A percentile compares a stretch with the other conserved stretches of the same genome.
These are phyloP conservation scores for Ustilago trichophora DNA, from an alignment of 1,284 basidiomycete genomes.

Conservation along the genomic window DNA sequence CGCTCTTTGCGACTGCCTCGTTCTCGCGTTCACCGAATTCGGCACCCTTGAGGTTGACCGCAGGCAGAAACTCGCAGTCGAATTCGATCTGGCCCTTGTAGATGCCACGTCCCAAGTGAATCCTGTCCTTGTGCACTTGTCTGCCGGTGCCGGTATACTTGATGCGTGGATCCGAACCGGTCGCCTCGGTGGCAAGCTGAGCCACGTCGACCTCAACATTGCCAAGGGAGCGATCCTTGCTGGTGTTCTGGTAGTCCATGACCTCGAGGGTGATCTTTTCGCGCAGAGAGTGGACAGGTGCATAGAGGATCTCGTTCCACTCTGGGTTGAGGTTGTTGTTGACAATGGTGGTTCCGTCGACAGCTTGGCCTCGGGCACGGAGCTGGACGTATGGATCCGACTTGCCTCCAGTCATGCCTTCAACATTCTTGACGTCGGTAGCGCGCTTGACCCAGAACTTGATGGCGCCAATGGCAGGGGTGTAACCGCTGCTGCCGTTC, in stretches of 20 bases:
- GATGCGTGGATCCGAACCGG: slow-evolving; percentile 66
- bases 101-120: slow-evolving; percentile 72
- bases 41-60: slow-evolving; percentile 78
- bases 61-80: slow-evolving; percentile 87
- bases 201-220: slow-evolving; percentile 79
- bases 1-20: slow-evolving; percentile 73
- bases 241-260: slow-evolving; percentile 75
- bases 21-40: slow-evolving; percentile 73
- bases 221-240: slow-evolving; percentile 85
- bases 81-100: slow-evolving; percentile 85
- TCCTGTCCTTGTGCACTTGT: slow-evolving; percentile 73
- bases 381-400: slow-evolving; percentile 92
- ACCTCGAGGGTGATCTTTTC: slow-evolving; percentile 80
- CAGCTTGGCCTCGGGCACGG: slow-evolving; percentile 53
- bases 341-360: slow-evolving; percentile 56
- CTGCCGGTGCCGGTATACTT: slow-evolving; percentile 79
- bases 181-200: slow-evolving; percentile 73
- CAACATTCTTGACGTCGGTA: slow-evolving; percentile 79
- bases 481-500: slow-evolving; percentile 84
- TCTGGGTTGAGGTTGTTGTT: slow-evolving; percentile 80
- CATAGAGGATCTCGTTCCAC: slow-evolving; percentile 74
- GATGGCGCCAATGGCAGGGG: slow-evolving; percentile 90
- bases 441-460: slow-evolving; percentile 86
- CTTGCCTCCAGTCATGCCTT: slow-evolving; percentile 70
- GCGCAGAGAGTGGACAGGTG: slow-evolving; percentile 60